These are phyloP conservation scores for Moesziomyces sp. DNA, from an alignment of 1,284 basidiomycete genomes.

Conservation along the genomic window DNA sequence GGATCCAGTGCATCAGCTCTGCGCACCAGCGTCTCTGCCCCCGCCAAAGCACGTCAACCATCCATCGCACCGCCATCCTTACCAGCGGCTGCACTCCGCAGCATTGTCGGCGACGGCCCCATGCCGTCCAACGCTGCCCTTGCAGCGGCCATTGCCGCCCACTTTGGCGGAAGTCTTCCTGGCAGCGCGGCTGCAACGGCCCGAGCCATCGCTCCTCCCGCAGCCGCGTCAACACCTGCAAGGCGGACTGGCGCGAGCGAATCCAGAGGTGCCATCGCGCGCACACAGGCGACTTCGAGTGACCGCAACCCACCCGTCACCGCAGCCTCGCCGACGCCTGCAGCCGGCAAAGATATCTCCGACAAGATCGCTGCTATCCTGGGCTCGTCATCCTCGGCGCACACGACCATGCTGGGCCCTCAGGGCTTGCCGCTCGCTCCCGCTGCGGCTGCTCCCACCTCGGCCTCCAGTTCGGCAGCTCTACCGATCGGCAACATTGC, in stretches of 20 bases:
- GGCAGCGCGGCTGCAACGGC: constrained; percentile 14
- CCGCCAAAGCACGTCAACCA: constrained; percentile 12
- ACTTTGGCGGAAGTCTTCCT: constrained; percentile 42
- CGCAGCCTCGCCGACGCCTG: neutral
- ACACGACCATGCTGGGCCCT: constrained; percentile 43
- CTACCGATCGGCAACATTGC: constrained; percentile 42
- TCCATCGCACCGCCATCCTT: constrained; percentile 10
- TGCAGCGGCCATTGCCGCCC: constrained; percentile 44
- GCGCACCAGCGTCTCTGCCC: neutral
- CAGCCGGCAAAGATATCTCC: constrained; percentile 36
- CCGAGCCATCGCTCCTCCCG: constrained; percentile 3
- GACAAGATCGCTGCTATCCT: constrained; percentile 47
- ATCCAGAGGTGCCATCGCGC: neutral
- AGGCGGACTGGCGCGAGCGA: neutral
- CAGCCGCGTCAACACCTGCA: constrained; percentile 2
- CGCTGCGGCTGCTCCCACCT: constrained; percentile 14
- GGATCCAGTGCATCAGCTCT: neutral
- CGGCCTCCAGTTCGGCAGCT: neutral
- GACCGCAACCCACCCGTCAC: constrained; percentile 7
- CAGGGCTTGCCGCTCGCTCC: constrained; percentile 44
- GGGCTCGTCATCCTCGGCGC: constrained; percentile 30
- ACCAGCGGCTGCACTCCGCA: constrained; percentile 29
- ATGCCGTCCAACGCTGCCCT: constrained; percentile 50
- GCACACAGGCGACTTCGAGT: neutral
- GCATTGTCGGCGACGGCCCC: constrained; percentile 46